phyloP scores from a whole-genome alignment of 1,284 basidiomycete genomes.

The Heterobasidion occidentale region DNA sequence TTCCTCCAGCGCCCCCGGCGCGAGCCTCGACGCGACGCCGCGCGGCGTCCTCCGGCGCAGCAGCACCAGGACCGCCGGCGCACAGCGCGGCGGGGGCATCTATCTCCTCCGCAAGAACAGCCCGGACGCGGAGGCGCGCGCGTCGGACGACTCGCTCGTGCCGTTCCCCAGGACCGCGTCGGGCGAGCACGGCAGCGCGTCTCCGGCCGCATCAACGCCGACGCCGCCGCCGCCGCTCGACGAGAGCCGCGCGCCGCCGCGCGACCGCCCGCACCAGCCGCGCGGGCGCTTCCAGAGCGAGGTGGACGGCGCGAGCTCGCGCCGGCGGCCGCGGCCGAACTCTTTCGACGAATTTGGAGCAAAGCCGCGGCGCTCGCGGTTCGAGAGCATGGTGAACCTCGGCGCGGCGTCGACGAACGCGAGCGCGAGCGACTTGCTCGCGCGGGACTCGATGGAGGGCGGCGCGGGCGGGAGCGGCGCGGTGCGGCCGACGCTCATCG shows the following conservation, averaged over 20 bases:
- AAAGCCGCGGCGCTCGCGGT: slow-evolving; percentile 43
- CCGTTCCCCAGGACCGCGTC: slow-evolving; percentile 59
- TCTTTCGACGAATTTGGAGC: slow-evolving; percentile 61
- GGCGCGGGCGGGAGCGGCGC: slow-evolving; percentile 23
- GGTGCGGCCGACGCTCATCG: slow-evolving; percentile 70
- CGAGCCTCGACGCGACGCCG: slow-evolving; percentile 25
- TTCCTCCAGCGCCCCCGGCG: slow-evolving; percentile 54
- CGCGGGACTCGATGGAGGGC: slow-evolving; percentile 53
- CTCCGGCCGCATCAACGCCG: too few relatives aligned
- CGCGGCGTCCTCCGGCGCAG: slow-evolving; percentile 48
- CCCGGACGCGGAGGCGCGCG: slow-evolving; percentile 6
- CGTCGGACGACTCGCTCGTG: slow-evolving; percentile 30
- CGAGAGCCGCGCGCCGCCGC: too few relatives aligned
- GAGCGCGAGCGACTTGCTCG: slow-evolving; percentile 57
- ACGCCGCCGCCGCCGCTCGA: too few relatives aligned
- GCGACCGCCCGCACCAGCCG: slow-evolving; percentile 17
- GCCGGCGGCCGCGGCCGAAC: slow-evolving; percentile 49
- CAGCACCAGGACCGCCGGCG: slow-evolving; percentile 38
- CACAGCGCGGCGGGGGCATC: slow-evolving; percentile 35
- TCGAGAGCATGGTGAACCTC: slow-evolving; percentile 63
- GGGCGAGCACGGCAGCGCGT: slow-evolving; percentile 29
- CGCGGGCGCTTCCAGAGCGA: slow-evolving; percentile 67
- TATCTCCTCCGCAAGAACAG: slow-evolving; percentile 35
- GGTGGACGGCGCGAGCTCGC: slow-evolving; percentile 44
- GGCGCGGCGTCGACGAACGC: slow-evolving; percentile 42